These are phyloP conservation scores for Circinella umbellata DNA, from an alignment of 371 early-diverging fungal genomes.

Conservation along the genomic window DNA sequence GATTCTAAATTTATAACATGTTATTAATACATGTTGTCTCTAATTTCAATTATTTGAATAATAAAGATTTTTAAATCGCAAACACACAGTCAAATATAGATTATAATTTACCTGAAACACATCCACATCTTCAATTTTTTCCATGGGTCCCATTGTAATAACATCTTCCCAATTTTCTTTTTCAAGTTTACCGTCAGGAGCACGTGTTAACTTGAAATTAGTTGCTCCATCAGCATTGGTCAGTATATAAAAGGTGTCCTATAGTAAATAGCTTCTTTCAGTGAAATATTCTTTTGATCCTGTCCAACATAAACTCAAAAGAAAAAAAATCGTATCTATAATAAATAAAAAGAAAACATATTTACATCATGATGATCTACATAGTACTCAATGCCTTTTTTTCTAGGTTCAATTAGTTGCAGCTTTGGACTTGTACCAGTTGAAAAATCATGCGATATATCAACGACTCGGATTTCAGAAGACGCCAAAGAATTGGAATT, in stretches of 20 bases:
- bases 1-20: constrained; percentile 37
- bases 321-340: neutral
- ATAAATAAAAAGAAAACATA: neutral
- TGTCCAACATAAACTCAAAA: neutral
- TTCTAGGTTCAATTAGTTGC: constrained; percentile 61
- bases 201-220: constrained; percentile 67
- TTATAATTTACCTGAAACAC: constrained; percentile 61
- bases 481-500: constrained; percentile 77
- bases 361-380: constrained; percentile 82
- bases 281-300: neutral
- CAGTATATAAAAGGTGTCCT: constrained; percentile 73
- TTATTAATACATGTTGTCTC: too few species aligned
- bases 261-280: neutral
- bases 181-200: constrained; percentile 40
- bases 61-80: too few species aligned
- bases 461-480: constrained; percentile 73
- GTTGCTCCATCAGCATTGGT: constrained; percentile 70
- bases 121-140: constrained; percentile 86
- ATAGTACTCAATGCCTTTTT: constrained; percentile 72
- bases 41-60: too few species aligned
- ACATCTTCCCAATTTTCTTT: constrained; percentile 66
- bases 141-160: constrained; percentile 60
- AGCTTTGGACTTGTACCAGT: constrained; percentile 33
- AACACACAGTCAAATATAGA: neutral
- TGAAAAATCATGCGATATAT: constrained; percentile 52